These are phyloP conservation scores for Cystobasidium onofrii DNA, from an alignment of 768 basidiomycete genomes.

Conservation along the genomic window DNA sequence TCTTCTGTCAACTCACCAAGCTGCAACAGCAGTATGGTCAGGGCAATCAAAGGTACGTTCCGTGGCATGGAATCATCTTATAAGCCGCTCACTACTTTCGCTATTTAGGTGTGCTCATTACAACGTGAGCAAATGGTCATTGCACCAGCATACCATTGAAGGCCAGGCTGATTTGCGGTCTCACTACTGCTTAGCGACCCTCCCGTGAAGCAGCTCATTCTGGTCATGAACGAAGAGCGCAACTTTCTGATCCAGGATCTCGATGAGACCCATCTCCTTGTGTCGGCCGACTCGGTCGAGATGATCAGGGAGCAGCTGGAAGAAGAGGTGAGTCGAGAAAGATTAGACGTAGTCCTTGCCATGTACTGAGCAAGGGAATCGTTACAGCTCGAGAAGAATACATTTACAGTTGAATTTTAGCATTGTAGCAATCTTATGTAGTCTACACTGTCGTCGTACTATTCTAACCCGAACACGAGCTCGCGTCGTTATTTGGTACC, in stretches of 20 bases:
- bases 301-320: constrained; percentile 49
- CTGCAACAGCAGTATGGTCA: constrained; percentile 14
- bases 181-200: constrained; percentile 56
- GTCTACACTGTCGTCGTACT: constrained; percentile 19
- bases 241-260: constrained; percentile 78
- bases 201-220: constrained; percentile 77
- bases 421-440: no score
- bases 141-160: background rate
- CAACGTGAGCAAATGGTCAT: no score
- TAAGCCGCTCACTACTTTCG: no score
- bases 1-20: background rate
- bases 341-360: no score
- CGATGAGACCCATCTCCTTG: constrained; percentile 71
- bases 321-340: constrained; percentile 26
- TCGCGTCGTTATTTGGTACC: background rate
- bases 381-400: constrained; percentile 28
- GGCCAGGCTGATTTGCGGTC: background rate
- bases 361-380: background rate
- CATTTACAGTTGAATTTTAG: background rate
- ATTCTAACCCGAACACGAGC: background rate
- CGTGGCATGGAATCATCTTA: no score
- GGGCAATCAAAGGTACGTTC: constrained; percentile 27
- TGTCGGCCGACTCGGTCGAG: constrained; percentile 75
- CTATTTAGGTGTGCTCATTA: constrained; percentile 22
- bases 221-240: constrained; percentile 46